These are phyloP conservation scores for Puccinellia tenuiflora DNA, from an alignment of 176 grass and related monocot species.

Conservation along the genomic window DNA sequence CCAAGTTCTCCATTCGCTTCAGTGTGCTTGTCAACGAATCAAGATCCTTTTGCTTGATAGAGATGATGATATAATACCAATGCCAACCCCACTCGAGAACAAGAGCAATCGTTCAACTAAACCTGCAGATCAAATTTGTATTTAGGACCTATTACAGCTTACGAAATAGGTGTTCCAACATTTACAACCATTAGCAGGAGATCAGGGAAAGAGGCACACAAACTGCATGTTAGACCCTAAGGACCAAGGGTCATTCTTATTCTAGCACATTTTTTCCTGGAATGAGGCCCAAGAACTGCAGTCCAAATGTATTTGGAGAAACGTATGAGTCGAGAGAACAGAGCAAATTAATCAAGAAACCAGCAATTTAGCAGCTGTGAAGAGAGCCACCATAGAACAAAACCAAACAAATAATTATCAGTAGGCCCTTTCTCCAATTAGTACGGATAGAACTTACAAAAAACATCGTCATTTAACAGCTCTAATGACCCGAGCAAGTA, in stretches of 20 bases:
- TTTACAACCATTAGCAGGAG: constrained; percentile 8
- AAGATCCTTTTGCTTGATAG: constrained; percentile 71
- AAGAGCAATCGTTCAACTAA: constrained; percentile 45
- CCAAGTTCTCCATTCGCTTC: constrained; percentile 70
- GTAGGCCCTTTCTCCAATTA: not conserved
- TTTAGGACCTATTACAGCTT: constrained; percentile 26
- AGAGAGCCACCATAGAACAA: not conserved
- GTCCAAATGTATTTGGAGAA: not conserved
- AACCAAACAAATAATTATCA: constrained; percentile 9
- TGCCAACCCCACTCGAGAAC: constrained; percentile 56
- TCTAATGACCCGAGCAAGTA: not conserved
- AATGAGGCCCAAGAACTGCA: not conserved
- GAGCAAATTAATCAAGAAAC: not conserved
- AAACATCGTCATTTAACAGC: no score
- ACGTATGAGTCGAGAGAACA: not conserved
- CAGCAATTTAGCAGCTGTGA: not conserved
- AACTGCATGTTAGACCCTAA: not conserved
- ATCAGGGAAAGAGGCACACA: not conserved
- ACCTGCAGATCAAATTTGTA: constrained; percentile 38
- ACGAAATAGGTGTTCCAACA: not conserved
- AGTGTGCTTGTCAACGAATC: constrained; percentile 57
- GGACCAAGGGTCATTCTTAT: not conserved
- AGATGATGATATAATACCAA: constrained; percentile 64
- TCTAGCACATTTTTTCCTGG: not conserved
- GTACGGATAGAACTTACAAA: not conserved